A percentile compares a stretch with the other conserved stretches of the same genome.
Conservation (phyloP, 2,329 filamentous ascomycete species). For the Sporothrix schenckii region DNA sequence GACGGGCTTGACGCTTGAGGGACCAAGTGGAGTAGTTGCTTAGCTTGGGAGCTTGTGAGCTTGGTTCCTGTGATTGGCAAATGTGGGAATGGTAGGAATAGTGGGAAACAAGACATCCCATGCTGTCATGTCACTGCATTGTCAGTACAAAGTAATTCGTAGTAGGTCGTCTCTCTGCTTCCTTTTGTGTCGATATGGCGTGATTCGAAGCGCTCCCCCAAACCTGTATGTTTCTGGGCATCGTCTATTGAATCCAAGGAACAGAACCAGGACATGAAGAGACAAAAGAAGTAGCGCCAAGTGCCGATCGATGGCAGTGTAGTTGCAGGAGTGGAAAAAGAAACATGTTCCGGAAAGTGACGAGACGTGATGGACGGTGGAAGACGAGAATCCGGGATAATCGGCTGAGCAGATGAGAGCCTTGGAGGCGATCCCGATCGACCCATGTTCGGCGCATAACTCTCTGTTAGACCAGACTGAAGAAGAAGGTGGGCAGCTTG, state of each 20-base stretch:
- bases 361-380: not conserved
- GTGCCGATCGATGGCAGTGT: not conserved
- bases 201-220: not conserved
- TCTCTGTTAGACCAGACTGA: too few relatives aligned
- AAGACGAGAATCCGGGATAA: not conserved
- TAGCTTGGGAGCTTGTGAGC: not conserved
- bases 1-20: not conserved
- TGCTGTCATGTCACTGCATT: too few relatives aligned
- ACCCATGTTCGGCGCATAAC: too few relatives aligned
- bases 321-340: not conserved
- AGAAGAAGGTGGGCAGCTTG: too few relatives aligned
- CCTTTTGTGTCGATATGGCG: not conserved
- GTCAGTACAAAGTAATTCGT: not conserved
- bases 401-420: not conserved
- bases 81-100: not conserved
- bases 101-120: too few relatives aligned
- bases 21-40: conserved; percentile 11
- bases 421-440: too few relatives aligned
- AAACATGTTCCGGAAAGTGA: not conserved
- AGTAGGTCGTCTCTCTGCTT: not conserved
- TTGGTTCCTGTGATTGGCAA: not conserved
- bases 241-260: too few relatives aligned
- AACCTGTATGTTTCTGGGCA: too few relatives aligned
- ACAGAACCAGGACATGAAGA: not conserved
- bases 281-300: not conserved